A percentile compares a stretch with the other conserved stretches of the same genome.
These are phyloP conservation scores for Ricinus communis DNA, from an alignment of 345 rosid species.

Conservation along the genomic window DNA sequence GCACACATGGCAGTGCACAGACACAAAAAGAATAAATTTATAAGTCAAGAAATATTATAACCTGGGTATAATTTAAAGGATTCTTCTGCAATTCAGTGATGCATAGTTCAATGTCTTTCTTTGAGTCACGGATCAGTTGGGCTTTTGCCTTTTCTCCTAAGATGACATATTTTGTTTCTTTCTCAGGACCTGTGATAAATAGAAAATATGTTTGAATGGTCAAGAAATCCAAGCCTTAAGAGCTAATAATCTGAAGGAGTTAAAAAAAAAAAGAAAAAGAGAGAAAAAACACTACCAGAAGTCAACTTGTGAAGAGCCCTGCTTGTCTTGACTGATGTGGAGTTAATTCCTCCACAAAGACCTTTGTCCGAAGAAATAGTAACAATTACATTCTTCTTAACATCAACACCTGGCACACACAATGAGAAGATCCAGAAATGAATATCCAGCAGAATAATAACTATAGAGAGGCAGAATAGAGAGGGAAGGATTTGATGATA, in stretches of 20 bases:
- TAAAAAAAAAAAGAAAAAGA: too few species aligned
- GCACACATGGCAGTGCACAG: not conserved
- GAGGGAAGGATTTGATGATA: not conserved
- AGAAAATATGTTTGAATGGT: constrained; percentile 15
- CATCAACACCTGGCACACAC: constrained; percentile 66
- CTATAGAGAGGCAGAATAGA: not conserved
- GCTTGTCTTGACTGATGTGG: constrained; percentile 84
- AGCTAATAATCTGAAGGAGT: not conserved
- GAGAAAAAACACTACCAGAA: constrained; percentile 53
- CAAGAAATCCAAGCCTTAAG: not conserved
- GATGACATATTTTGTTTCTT: constrained; percentile 72
- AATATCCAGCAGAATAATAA: not conserved
- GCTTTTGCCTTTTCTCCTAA: constrained; percentile 94
- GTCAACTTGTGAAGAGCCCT: constrained; percentile 61
- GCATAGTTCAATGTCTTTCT: constrained; percentile 55
- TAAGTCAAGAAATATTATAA: constrained; percentile 12
- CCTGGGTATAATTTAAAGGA: constrained; percentile 95
- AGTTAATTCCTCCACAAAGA: constrained; percentile 98
- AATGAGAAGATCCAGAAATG: not conserved
- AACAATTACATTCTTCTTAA: constrained; percentile 89
- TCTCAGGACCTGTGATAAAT: constrained; percentile 69
- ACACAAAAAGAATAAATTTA: not conserved
- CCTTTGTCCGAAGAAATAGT: constrained; percentile 96
- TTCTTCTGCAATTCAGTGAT: constrained; percentile 82
- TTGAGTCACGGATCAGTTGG: constrained; percentile 81